Percentiles rank a stretch among this genome's conserved stretches.
Conservation (phyloP, 2,329 filamentous ascomycete species). For the Verticillium zaregamsianum region DNA sequence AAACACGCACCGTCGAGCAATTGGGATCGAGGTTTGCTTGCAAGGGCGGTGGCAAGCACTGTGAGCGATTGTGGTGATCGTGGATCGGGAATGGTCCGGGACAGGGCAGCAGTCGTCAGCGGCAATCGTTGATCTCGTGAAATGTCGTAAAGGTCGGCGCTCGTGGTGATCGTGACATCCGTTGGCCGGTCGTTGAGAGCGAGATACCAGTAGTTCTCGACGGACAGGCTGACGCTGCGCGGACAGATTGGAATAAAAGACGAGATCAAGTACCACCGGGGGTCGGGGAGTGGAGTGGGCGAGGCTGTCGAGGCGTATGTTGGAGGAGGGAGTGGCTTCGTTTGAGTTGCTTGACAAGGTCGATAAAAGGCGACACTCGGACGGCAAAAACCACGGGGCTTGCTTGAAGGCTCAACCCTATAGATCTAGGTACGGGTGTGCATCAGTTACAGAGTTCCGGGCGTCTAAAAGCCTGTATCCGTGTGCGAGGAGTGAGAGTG, state of each 20-base stretch:
- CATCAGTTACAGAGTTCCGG: background rate
- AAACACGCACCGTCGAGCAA: background rate
- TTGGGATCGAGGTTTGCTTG: background rate
- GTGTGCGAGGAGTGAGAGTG: conserved; percentile 10
- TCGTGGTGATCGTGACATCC: conserved; percentile 1
- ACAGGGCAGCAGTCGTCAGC: background rate
- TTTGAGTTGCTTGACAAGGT: background rate
- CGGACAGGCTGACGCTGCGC: background rate
- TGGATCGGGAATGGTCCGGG: background rate
- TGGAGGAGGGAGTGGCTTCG: background rate
- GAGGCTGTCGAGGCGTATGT: background rate
- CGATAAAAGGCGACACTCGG: background rate
- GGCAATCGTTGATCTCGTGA: background rate
- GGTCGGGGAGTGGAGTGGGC: background rate
- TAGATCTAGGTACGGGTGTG: background rate
- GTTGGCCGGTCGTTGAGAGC: background rate
- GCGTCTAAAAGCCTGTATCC: background rate
- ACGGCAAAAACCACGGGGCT: background rate
- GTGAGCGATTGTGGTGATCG: background rate
- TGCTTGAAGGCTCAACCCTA: background rate
- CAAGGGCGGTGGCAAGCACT: background rate
- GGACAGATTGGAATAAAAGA: background rate
- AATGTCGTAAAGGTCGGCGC: background rate
- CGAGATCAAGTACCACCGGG: background rate
- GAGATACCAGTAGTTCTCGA: background rate